Conservation (phyloP, 192 early-diverging fungal genomes). For the Jimgerdemannia flammicorona region DNA sequence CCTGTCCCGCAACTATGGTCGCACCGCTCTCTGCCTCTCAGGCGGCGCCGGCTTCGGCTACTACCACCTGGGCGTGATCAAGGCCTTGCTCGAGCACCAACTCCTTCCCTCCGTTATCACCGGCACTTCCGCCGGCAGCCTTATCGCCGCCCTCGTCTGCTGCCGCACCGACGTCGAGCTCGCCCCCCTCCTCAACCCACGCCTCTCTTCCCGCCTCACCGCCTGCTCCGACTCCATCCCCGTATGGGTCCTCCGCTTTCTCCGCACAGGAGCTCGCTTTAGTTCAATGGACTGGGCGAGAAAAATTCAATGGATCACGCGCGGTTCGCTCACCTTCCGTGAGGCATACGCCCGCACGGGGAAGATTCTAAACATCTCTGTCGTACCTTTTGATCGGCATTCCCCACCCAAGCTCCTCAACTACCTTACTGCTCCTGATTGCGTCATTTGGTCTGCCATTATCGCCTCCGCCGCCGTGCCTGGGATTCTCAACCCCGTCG, state of each 20-base stretch:
- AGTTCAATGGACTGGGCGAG: conserved; percentile 62
- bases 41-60: conserved; percentile 75
- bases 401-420: conserved; percentile 82
- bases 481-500: conserved; percentile 77
- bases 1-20: conserved; percentile 64
- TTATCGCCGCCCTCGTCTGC: conserved; percentile 65
- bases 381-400: conserved; percentile 68
- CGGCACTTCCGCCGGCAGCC: conserved; percentile 66
- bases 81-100: conserved; percentile 63
- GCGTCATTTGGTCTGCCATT: conserved; percentile 79
- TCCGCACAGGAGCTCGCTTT: conserved; percentile 46
- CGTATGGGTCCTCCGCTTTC: conserved; percentile 33
- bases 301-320: conserved; percentile 63
- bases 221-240: conserved; percentile 44
- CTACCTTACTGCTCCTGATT: conserved; percentile 83
- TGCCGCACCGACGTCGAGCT: conserved; percentile 64
- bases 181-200: conserved; percentile 50
- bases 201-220: conserved; percentile 45
- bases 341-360: conserved; percentile 92
- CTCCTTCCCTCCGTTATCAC: conserved; percentile 74
- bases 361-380: conserved; percentile 80
- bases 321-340: conserved; percentile 80
- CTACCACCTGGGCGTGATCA: conserved; percentile 68
- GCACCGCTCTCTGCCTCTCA: conserved; percentile 73
- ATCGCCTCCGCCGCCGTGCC: conserved; percentile 86